These are phyloP conservation scores for Termitomyces sp. DNA, from an alignment of 768 basidiomycete species.

Conservation along the genomic window DNA sequence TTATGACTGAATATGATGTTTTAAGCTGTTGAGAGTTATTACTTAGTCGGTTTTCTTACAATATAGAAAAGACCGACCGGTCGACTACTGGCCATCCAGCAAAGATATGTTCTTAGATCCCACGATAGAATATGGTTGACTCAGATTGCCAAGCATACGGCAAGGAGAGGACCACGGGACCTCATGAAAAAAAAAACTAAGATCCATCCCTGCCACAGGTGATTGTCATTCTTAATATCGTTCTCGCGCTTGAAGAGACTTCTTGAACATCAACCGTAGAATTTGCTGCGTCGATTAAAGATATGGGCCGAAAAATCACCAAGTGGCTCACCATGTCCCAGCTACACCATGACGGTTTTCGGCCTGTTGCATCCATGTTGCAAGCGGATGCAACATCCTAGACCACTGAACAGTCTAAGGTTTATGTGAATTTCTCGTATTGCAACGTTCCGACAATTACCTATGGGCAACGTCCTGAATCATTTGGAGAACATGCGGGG, in stretches of 20 bases:
- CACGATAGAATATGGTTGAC: slow-evolving; percentile 1
- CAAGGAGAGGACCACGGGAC: slow-evolving; percentile 22
- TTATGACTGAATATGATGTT: too few relatives aligned
- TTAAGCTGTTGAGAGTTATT: not conserved
- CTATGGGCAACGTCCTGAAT: slow-evolving; percentile 20
- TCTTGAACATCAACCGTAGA: slow-evolving; percentile 37
- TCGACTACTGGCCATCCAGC: slow-evolving; percentile 33
- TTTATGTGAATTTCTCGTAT: slow-evolving; percentile 37
- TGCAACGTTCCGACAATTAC: slow-evolving; percentile 53
- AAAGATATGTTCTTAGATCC: too few relatives aligned
- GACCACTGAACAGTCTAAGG: slow-evolving; percentile 40
- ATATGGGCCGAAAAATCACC: not conserved
- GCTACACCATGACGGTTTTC: slow-evolving; percentile 50
- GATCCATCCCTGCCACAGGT: slow-evolving; percentile 23
- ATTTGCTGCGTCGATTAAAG: slow-evolving; percentile 31
- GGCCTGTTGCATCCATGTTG: slow-evolving; percentile 34
- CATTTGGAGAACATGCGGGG: not conserved
- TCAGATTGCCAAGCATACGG: slow-evolving; percentile 1
- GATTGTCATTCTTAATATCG: slow-evolving; percentile 11
- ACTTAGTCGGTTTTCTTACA: slow-evolving; percentile 10
- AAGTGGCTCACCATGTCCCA: slow-evolving; percentile 34
- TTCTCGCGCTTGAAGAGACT: slow-evolving; percentile 30
- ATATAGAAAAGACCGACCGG: slow-evolving; percentile 26
- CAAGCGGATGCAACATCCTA: slow-evolving; percentile 43
- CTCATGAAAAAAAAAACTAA: slow-evolving; percentile 33